Base-by-base conservation (phyloP, 352 stramenopile species). In the Pythium brassicae region DNA sequence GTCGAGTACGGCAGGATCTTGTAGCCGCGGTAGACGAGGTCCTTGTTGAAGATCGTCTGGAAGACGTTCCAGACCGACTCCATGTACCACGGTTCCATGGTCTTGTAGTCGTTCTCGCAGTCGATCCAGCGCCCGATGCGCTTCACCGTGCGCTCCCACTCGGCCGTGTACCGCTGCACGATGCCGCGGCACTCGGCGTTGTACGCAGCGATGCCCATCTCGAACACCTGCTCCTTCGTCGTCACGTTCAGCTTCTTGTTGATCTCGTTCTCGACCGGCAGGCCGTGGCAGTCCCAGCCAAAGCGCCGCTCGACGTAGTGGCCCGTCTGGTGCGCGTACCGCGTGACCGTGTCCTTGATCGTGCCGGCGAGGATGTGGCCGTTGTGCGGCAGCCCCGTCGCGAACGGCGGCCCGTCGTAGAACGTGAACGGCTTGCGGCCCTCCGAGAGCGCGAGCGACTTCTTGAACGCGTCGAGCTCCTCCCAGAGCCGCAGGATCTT, bases 71-170 rank as follows among this genome's bases (percentile, higher is more conserved):
- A 99, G 17, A 99, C 97, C 57, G 76, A 97, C 77, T 99, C 97
- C 97, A 99, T 99, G 86, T 98, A 99, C 65, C 83, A 96, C 7
- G 96, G 89, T 74, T 99, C 97, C 95, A 99, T 98, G 15, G 97
- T 99, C 79, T 99, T 99, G 83, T 99, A 99, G 79, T 99, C 97
- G 78, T 99, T 99, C 71, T 99, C 70, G 73, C 98, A 99, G 77
- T 99, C 97, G 71, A 99, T 99, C 97, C 97, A 99, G 48, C 97
- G 84, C 17, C 97, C 97, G 54, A 99, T 89, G 57, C 97, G 86
- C 63, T 95, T 98, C 22, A 99, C 95, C 34, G 97, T 98, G 23
- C 71, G 76, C 74, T 99, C 95, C 97, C 97, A 99, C 83, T 99
- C 97, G 64, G 93, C 95, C 12, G 94, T 98, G 79, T 99, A 99